A percentile compares a stretch with the other conserved stretches of the same genome.
These are phyloP conservation scores for Penicillium chermesinum DNA, from an alignment of 495 filamentous ascomycete genomes.

Conservation along the genomic window DNA sequence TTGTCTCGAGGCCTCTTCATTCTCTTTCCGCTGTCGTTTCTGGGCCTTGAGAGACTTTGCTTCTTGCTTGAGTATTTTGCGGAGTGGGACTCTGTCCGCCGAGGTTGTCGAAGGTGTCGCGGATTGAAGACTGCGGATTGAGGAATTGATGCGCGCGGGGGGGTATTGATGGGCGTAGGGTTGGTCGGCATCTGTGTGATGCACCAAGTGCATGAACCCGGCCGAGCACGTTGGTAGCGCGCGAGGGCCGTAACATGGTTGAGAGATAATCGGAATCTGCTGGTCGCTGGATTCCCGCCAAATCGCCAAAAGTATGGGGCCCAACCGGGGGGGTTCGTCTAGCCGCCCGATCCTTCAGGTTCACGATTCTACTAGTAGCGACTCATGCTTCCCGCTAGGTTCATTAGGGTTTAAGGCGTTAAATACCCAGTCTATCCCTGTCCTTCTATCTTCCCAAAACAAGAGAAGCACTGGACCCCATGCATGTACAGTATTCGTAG, in stretches of 20 bases:
- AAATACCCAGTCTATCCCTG: no score
- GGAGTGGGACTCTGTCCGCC: constrained; percentile 49
- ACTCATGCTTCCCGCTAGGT: no score
- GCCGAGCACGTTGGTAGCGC: no score
- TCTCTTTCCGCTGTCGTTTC: constrained; percentile 33
- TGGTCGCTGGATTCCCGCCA: neutral
- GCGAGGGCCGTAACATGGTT: neutral
- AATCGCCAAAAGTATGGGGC: no score
- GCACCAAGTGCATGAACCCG: no score
- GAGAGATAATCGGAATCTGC: neutral
- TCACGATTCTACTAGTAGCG: neutral
- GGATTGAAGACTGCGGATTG: constrained; percentile 13
- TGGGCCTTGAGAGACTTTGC: constrained; percentile 47
- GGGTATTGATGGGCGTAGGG: constrained; percentile 5
- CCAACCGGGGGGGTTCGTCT: no score
- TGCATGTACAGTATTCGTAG: neutral
- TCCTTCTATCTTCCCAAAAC: no score
- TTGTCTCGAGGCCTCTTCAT: constrained; percentile 32
- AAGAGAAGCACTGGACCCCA: neutral
- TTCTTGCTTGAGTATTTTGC: constrained; percentile 72
- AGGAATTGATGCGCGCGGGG: constrained; percentile 4
- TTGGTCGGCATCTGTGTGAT: no score
- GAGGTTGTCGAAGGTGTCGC: no score
- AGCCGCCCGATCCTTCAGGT: no score
- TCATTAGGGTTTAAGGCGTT: no score